phyloP scores from a whole-genome alignment of 2,329 filamentous ascomycete species.

The Dactylonectria estremocensis region DNA sequence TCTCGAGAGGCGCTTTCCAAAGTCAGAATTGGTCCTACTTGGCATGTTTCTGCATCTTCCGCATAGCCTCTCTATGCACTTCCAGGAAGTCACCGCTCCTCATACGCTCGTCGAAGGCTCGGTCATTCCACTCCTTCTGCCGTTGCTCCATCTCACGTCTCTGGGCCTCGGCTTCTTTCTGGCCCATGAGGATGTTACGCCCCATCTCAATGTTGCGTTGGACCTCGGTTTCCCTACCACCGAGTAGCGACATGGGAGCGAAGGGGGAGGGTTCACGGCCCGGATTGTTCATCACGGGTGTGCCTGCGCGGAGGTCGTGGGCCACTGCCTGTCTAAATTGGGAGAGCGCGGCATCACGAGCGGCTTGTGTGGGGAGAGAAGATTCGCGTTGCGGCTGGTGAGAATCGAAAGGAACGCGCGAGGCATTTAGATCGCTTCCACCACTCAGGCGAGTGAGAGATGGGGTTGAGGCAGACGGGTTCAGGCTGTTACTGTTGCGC shows the following conservation, averaged over 20 bases:
- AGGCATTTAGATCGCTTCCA: constrained; percentile 48
- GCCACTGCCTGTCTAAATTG: constrained; percentile 78
- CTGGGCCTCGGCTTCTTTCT: constrained; percentile 74
- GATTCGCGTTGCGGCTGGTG: constrained; percentile 68
- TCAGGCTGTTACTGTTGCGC: constrained; percentile 66
- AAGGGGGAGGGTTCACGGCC: constrained; percentile 60
- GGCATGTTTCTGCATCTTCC: constrained; percentile 77
- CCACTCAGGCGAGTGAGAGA: constrained; percentile 45
- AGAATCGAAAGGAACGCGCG: constrained; percentile 63
- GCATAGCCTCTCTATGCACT: constrained; percentile 84
- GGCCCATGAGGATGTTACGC: constrained; percentile 70
- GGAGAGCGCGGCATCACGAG: constrained; percentile 73
- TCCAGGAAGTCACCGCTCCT: constrained; percentile 81
- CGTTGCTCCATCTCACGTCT: constrained; percentile 71
- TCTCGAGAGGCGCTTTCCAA: neutral
- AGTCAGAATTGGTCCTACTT: constrained; percentile 47
- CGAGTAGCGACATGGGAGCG: constrained; percentile 51
- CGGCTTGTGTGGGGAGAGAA: constrained; percentile 58
- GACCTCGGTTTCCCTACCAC: constrained; percentile 58
- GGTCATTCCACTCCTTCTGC: constrained; percentile 72
- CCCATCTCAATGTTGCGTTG: constrained; percentile 68
- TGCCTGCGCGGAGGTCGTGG: constrained; percentile 69
- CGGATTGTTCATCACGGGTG: constrained; percentile 51
- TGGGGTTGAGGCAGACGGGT: constrained; percentile 48
- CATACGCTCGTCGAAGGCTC: constrained; percentile 82